Base-by-base conservation (phyloP, 108 stramenopile species). In the Skeletonema potamos region DNA sequence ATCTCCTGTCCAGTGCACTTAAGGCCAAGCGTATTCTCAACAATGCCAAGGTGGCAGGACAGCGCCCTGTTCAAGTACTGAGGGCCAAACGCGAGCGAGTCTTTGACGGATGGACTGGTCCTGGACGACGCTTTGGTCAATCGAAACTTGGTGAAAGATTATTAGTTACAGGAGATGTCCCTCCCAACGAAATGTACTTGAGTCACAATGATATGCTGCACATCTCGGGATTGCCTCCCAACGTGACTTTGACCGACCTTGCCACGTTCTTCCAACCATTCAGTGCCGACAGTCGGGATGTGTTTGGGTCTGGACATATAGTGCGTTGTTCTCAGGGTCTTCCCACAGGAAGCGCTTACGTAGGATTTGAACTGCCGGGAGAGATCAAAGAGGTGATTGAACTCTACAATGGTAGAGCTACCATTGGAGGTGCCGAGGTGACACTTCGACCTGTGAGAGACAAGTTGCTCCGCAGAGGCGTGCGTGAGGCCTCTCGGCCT, bases 121-220 rank as follows among this genome's bases (percentile, higher is more conserved):
- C 76, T 30, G 63, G 67, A 54, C 68, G 60, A 26, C 32, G 54
- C 2, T 67, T 75, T 54, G 85, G 81, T 30, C 41, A 54, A 24
- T 76, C 82, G 6, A 87, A 89, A 70, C 68, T 77, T 17, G 77
- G 70, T 3, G 82, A 79, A 3, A 62, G 77, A 20, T 72, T 95
- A 36, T 79, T 92, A 62, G 91, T 95, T 10, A 88, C 89, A 44
- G 89, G 90, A 5, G 91, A 95, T 46, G 81, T 89, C 68, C 93
- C 93, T 17, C 88, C 91, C 55, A 79, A 87, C 29, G 74, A 86
- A 15, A 86, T 95, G 56, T 91, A 71, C 62, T 67, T 87, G n/a
- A 84, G 86, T 64, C 93, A 95, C 64, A 73, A 87, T n/a, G 76
- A 73, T 70, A 62, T 82, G 39, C n/a, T 92, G 27, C 77, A 83